Evolutionary conservation across 768 basidiomycete genomes (phyloP), one percentile per base, ranked within the genome.

Genomic region (Galerina sulciceps): DNA sequence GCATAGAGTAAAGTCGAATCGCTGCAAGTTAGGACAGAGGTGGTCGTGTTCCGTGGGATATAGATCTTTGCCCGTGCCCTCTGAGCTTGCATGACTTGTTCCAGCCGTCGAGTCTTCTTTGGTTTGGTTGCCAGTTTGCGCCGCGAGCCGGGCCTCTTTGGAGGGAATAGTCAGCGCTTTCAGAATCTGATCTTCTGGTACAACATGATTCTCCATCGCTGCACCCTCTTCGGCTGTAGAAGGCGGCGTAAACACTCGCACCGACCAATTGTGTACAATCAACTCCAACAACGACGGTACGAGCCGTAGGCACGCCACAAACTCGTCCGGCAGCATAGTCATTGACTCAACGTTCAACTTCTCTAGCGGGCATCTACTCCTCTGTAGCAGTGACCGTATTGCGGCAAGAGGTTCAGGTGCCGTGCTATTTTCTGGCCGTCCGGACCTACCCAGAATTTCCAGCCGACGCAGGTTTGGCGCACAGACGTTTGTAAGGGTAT

Each of bases 401-500:
- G 66, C 68, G 18, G 46, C 42, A 20, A 69, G 46, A 1, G 69
- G 68, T 26, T 69, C 69, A 9, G 64, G 65, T 6, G 65, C 61
- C 13, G 58, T 15, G 22, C 38, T 57, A 3, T 53, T 61, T 22
- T 64, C 68, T 5, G 61, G 55, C n/a, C 59, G 45, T 23, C 69
- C 68, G 4, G 63, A 63, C 26, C 71, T 57, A 1, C 71, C 71
- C 47, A 67, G 61, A 17, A 73, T 64, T 45, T 70, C 69, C 22
- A 73, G 58, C 20, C 55, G 60, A 10, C 63, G 62, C 47, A 73
- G 59, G 37, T 61, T 64, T 1, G 71, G 71, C 3, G 63, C 60
- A 36, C 64, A 52, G 44, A 73, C 43, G 44, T 67, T 69, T 35
- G 60, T 50, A 13, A 73, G 58, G 13, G 63, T 69, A 43, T 66